Evolutionary conservation across 257 asterid genomes (phyloP).

Genomic region (Solanum commersonii): DNA sequence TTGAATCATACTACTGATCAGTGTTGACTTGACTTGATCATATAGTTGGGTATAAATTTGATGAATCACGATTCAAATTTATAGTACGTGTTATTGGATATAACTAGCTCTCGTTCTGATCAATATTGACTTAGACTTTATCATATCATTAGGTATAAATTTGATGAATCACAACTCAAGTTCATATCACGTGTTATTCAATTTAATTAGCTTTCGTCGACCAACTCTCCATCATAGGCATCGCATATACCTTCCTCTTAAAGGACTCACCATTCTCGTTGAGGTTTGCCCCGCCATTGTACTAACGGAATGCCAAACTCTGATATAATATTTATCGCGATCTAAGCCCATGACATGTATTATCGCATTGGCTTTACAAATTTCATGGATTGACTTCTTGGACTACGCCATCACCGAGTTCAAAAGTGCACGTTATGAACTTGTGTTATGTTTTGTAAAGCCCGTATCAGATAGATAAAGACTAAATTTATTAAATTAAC

Average conservation of each 20-base stretch:
- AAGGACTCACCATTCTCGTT: background rate
- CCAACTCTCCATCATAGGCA: background rate
- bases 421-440: background rate
- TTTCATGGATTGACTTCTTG: background rate
- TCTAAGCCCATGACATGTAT: background rate
- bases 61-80: background rate
- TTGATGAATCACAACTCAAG: background rate
- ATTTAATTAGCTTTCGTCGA: background rate
- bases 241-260: background rate
- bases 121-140: background rate
- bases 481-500: background rate
- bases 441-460: background rate
- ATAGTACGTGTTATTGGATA: background rate
- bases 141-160: background rate
- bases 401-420: background rate
- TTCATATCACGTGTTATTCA: background rate
- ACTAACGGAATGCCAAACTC: background rate
- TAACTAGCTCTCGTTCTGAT: background rate
- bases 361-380: background rate
- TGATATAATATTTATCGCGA: background rate
- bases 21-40: background rate
- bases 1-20: background rate
- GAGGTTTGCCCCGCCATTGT: background rate
- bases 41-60: background rate
- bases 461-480: too few relatives aligned